These are phyloP conservation scores for Nematocida major DNA, from an alignment of 371 early-diverging fungal genomes.

Conservation along the genomic window DNA sequence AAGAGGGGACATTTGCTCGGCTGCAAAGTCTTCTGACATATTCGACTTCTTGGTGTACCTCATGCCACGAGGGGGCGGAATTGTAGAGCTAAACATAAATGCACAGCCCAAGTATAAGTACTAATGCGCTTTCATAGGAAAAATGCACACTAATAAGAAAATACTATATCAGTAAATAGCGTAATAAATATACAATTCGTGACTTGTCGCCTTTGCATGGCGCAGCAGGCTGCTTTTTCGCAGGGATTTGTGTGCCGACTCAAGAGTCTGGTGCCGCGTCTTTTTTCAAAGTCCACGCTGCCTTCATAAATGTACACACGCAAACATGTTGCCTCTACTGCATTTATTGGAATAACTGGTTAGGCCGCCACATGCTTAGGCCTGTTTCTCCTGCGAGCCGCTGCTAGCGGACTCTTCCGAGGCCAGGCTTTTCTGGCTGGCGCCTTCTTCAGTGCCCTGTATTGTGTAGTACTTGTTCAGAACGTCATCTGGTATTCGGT, in stretches of 20 bases:
- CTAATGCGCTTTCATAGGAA: not conserved
- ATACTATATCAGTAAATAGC: not conserved
- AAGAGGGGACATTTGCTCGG: conserved; percentile 81
- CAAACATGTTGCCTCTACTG: too few species aligned
- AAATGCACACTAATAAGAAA: too few species aligned
- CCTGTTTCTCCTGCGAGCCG: not conserved
- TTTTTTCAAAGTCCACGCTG: too few species aligned
- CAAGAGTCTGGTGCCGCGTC: too few species aligned
- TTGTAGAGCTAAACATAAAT: conserved; percentile 26
- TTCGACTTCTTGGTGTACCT: conserved; percentile 97
- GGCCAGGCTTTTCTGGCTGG: not conserved
- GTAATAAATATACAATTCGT: too few species aligned
- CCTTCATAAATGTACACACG: too few species aligned
- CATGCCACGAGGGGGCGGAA: conserved; percentile 70
- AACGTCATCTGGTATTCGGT: conserved; percentile 92
- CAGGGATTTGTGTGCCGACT: too few species aligned
- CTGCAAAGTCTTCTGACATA: conserved; percentile 82
- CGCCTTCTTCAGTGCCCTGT: not conserved
- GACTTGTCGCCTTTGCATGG: too few species aligned
- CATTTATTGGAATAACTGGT: too few species aligned
- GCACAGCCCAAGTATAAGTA: conserved; percentile 14
- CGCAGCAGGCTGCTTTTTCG: too few species aligned
- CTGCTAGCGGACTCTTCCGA: not conserved
- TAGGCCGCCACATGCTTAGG: too few species aligned
- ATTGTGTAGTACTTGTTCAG: conserved; percentile 78